These are phyloP conservation scores for Harrya chromipes DNA, from an alignment of 768 basidiomycete genomes.

Conservation along the genomic window DNA sequence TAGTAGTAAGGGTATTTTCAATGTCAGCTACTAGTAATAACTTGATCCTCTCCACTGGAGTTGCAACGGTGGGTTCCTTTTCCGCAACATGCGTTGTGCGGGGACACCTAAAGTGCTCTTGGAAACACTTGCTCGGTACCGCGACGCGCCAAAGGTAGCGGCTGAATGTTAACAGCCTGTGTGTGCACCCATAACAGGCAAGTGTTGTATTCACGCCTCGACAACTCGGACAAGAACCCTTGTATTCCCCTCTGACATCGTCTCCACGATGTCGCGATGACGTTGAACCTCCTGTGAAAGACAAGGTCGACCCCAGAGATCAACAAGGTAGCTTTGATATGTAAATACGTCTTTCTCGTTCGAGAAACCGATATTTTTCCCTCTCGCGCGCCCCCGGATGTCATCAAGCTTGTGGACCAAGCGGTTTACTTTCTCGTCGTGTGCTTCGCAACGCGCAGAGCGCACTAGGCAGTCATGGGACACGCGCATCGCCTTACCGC, in stretches of 20 bases:
- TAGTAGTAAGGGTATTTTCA: no score
- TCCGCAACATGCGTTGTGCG: no score
- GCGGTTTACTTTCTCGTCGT: slow-evolving; percentile 19
- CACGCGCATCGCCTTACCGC: slow-evolving; percentile 18
- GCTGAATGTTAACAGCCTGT: background rate
- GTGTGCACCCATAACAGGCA: slow-evolving; percentile 14
- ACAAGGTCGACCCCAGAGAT: slow-evolving; percentile 18
- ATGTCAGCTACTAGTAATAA: no score
- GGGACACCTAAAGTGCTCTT: no score
- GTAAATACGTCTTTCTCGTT: slow-evolving; percentile 15
- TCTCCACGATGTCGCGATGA: slow-evolving; percentile 23
- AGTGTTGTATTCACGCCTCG: slow-evolving; percentile 19
- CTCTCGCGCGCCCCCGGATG: slow-evolving; percentile 15
- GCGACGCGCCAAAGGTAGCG: background rate
- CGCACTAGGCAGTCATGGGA: slow-evolving; percentile 24
- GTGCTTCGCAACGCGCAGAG: slow-evolving; percentile 8
- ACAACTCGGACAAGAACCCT: slow-evolving; percentile 15
- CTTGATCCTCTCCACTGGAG: no score
- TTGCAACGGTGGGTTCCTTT: no score
- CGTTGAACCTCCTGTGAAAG: slow-evolving; percentile 9
- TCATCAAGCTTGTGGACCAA: slow-evolving; percentile 23
- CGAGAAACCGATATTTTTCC: slow-evolving; percentile 2
- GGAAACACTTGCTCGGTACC: no score
- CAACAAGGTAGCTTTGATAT: slow-evolving; percentile 17
- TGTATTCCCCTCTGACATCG: slow-evolving; percentile 19